Base-by-base conservation (phyloP, 2,329 filamentous ascomycete genomes). In the Westerdykella aurantiaca region DNA sequence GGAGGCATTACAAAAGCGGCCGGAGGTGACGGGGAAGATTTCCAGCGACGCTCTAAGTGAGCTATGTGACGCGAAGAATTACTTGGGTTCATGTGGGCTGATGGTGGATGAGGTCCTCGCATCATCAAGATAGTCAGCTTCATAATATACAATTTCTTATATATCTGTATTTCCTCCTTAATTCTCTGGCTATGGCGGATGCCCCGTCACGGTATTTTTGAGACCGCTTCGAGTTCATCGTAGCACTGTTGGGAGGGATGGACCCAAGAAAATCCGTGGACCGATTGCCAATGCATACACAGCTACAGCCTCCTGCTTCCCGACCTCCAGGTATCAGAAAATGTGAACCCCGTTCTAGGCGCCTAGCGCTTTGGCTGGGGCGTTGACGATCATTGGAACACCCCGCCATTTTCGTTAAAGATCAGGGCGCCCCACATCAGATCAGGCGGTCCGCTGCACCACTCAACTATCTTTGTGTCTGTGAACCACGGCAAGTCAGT, bases 61-160 rank as follows among this genome's bases (percentile, higher is more conserved):
- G 9, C 67, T 76, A 23, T 79, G 77, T 59, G 80, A 86, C 52
- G 73, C 73, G 1, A 66, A 68, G 18, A 74, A 74, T 35, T 77
- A 77, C 50, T 50, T 66, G 9, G 63, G 61, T 10, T 64, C 61
- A 13, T 63, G 63, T 40, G 58, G 56, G 17, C 48, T 64, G 5
- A 67, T 67, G 63, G 58, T 64, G 11, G 61, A 66, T 37, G 56
- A 63, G 39, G 61, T 64, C 45, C 49, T 65, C 39, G 54, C 60
- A 46, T 48, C 50, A 44, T 60, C 58, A 14, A 56, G 46, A 50
- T 64, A 56, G 51, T 50, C 47, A 49, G 42, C 42, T 14, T 14
- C 17, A 35, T 18, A 33, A 13, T 33, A 12, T 3, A 21, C 14
- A 5, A 11, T 35, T 16, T 12, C n/a, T 6, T 25, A 13, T 29